phyloP scores from a whole-genome alignment of 176 grass and related monocot genomes.

The Hyparrhenia diplandra region DNA sequence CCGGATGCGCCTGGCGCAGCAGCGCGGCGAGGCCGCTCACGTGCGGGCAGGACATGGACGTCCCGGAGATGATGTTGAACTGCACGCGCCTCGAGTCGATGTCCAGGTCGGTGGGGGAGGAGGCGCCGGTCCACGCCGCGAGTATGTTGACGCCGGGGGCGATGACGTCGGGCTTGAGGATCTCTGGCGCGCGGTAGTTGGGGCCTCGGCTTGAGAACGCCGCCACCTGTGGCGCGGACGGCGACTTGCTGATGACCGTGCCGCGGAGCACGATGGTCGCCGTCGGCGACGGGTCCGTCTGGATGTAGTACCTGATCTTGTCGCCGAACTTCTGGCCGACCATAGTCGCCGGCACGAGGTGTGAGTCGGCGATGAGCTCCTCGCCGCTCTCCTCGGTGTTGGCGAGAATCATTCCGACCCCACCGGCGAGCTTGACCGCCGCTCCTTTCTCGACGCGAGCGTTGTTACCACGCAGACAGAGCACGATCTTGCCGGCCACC shows the following conservation, averaged over 20 bases:
- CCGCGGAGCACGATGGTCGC: conserved; percentile 70
- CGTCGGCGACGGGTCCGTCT: conserved; percentile 54
- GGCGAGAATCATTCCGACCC: conserved; percentile 63
- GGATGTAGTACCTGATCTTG: conserved; percentile 65
- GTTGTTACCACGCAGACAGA: conserved; percentile 63
- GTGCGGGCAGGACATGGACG: conserved; percentile 89
- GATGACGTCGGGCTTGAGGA: conserved; percentile 86
- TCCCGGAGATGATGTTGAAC: conserved; percentile 92
- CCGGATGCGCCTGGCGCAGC: conserved; percentile 53
- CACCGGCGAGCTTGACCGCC: conserved; percentile 60
- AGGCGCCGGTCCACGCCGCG: conserved; percentile 71
- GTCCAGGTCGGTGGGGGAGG: conserved; percentile 59
- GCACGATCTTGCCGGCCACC: conserved; percentile 72
- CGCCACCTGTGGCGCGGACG: conserved; percentile 59
- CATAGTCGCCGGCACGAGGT: conserved; percentile 81
- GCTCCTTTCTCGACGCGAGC: conserved; percentile 68
- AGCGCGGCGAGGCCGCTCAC: conserved; percentile 79
- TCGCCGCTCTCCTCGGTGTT: conserved; percentile 72
- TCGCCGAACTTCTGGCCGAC: conserved; percentile 62
- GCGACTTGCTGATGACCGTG: conserved; percentile 56
- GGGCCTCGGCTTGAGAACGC: conserved; percentile 79
- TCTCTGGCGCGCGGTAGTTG: conserved; percentile 62
- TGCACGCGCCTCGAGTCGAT: conserved; percentile 65
- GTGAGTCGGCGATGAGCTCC: conserved; percentile 85
- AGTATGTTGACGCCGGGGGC: conserved; percentile 82